phyloP scores from a whole-genome alignment of 1,284 basidiomycete species.

The Xerocomus nothofagi region DNA sequence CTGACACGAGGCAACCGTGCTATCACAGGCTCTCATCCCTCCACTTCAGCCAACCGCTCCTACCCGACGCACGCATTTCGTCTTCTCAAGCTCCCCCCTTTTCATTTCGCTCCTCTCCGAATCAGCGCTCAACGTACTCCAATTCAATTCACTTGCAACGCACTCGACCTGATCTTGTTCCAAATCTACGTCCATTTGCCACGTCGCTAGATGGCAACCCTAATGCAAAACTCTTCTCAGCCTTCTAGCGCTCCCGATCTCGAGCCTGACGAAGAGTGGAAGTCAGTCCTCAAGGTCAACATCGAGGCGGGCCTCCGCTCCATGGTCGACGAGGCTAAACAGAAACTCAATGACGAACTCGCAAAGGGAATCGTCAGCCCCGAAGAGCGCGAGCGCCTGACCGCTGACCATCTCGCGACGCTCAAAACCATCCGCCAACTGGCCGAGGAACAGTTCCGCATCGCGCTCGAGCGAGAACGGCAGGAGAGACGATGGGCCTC shows the following conservation, averaged over 20 bases:
- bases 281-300: conserved; percentile 39
- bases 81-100: not conserved
- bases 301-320: conserved; percentile 46
- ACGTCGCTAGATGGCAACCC: conserved; percentile 37
- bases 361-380: conserved; percentile 31
- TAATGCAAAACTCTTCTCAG: conserved; percentile 23
- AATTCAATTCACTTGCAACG: not conserved
- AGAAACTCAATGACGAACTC: conserved; percentile 41
- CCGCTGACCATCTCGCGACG: conserved; percentile 39
- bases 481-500: conserved; percentile 42
- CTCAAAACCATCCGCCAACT: conserved; percentile 41
- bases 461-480: conserved; percentile 44
- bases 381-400: conserved; percentile 34
- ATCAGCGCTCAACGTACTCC: not conserved
- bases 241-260: conserved; percentile 36
- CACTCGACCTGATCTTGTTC: conserved; percentile 8
- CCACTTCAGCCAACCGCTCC: conserved; percentile 7
- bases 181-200: conserved; percentile 8
- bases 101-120: conserved; percentile 3
- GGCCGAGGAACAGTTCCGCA: conserved; percentile 42
- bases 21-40: conserved; percentile 28
- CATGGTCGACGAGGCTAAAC: conserved; percentile 51
- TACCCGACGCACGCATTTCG: conserved; percentile 14
- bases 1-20: conserved; percentile 42
- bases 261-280: conserved; percentile 58